Base-by-base conservation (phyloP, 2,329 filamentous ascomycete genomes). In the Ascochyta koolunga region DNA sequence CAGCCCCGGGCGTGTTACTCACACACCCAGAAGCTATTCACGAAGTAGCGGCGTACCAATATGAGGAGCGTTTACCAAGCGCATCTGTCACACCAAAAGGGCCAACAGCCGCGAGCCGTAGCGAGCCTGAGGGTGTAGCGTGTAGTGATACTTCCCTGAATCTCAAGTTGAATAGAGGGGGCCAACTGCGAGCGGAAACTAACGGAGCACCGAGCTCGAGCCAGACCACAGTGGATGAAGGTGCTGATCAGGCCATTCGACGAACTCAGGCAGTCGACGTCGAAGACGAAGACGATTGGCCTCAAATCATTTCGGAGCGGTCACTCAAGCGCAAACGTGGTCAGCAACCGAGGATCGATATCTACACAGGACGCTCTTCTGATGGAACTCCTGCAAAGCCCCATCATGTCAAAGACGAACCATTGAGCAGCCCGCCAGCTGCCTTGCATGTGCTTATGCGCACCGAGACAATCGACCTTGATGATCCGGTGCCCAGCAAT, bases 401-500 rank as follows among this genome's bases (percentile, higher is more conserved):
- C 31, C 65, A 76, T 31, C 68, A 64, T 19, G 62, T 80, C 42
- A 77, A 77, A 52, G 75, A 77, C 15, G 77, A 80, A 50, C 67
- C 62, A 8, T 56, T 47, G 42, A 76, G 73, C 42, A 78, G 76
- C 52, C 65, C 68, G 8, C 58, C 60, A 3, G 22, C 51, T 29
- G 39, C 38, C 29, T 29, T 46, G 19, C 37, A 62, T 40, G 64
- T 57, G 9, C 57, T 69, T 3, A 41, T 68, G 4, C 71, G 72
- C 9, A 74, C 65, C 7, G 73, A 78, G 50, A 78, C 76, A 2
- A 74, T 80, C 27, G 79, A 81, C 60, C 69, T 81, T 2, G 79
- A 81, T 54, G 71, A 72, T 15, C 53, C 75, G 6, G 64, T 64
- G 2, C 60, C 64, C 13, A 58, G 57, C 22, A 56, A 72, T 11